Percentiles rank a stretch among this genome's conserved stretches.
Evolutionary conservation across 2,329 filamentous ascomycete genomes (phyloP).

Genomic region (Fusarium bactridioides): DNA sequence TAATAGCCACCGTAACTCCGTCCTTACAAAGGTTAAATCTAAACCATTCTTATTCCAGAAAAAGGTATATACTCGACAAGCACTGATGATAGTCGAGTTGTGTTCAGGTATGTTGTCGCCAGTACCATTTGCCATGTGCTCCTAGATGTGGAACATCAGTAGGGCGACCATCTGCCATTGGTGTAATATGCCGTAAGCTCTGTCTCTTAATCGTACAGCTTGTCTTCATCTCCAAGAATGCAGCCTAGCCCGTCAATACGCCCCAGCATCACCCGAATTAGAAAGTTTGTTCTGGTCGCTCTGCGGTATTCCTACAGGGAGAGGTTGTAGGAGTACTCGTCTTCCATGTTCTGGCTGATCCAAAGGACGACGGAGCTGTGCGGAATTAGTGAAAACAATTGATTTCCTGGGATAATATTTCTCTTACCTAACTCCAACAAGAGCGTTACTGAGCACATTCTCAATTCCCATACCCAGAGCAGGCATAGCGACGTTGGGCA

Average conservation of each 20-base stretch:
- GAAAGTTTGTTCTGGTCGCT: not conserved
- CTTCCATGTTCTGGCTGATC: constrained; percentile 77
- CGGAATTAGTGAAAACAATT: constrained; percentile 19
- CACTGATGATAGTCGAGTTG: not conserved
- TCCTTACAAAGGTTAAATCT: constrained; percentile 15
- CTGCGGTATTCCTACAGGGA: constrained; percentile 55
- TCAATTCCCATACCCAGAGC: constrained; percentile 71
- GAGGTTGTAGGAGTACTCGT: constrained; percentile 74
- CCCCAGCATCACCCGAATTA: not conserved
- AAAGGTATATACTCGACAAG: not conserved
- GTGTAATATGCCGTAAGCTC: not conserved
- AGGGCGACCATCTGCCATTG: constrained; percentile 5
- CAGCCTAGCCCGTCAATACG: constrained; percentile 10
- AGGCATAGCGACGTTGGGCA: constrained; percentile 64
- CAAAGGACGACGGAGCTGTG: constrained; percentile 69
- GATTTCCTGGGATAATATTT: not conserved
- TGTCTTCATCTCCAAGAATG: not conserved
- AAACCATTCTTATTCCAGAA: constrained; percentile 7
- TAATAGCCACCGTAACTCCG: constrained; percentile 1
- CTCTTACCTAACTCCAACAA: constrained; percentile 67
- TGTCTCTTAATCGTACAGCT: constrained; percentile 30
- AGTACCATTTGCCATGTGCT: not conserved
- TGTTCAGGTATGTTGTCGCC: not conserved
- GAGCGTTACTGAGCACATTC: constrained; percentile 70
- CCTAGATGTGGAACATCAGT: not conserved